A percentile compares a stretch with the other conserved stretches of the same genome.
phyloP scores from a whole-genome alignment of 2,329 filamentous ascomycete genomes.

The Colletotrichum limetticola region DNA sequence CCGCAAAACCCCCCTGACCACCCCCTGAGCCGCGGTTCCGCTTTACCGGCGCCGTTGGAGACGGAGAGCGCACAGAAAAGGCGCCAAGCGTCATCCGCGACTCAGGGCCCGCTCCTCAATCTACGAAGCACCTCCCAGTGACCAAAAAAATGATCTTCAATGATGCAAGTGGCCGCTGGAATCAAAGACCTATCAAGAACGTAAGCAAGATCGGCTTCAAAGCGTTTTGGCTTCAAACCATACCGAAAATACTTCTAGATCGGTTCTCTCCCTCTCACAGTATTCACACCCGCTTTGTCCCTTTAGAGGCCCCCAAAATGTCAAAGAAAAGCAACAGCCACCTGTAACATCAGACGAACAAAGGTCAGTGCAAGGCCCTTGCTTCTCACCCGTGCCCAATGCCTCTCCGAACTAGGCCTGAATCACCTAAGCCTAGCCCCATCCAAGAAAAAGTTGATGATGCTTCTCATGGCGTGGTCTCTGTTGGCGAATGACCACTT shows the following conservation, averaged over 20 bases:
- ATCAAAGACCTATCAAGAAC: neutral
- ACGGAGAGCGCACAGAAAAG: neutral
- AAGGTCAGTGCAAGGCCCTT: slow-evolving; percentile 24
- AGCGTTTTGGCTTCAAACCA: neutral
- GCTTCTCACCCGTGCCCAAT: neutral
- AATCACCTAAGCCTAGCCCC: neutral
- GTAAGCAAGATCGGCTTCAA: neutral
- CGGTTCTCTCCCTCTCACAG: neutral
- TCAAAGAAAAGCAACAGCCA: slow-evolving; percentile 3
- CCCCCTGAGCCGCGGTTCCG: slow-evolving; percentile 20
- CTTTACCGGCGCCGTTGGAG: slow-evolving; percentile 16
- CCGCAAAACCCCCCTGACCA: neutral
- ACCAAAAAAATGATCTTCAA: neutral
- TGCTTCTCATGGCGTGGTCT: neutral
- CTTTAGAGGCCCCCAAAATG: neutral
- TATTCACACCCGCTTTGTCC: slow-evolving; percentile 15
- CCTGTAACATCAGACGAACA: slow-evolving; percentile 34
- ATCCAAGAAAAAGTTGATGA: neutral
- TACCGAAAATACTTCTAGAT: neutral
- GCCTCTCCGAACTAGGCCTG: neutral
- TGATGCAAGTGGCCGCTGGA: neutral
- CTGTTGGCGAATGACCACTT: slow-evolving; percentile 4
- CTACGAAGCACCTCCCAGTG: neutral
- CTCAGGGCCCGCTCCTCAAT: neutral
- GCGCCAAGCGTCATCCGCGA: neutral